A percentile compares a stretch with the other conserved stretches of the same genome.
phyloP scores from a whole-genome alignment of 495 filamentous ascomycete species.

The Opeltia flavorubescens region DNA sequence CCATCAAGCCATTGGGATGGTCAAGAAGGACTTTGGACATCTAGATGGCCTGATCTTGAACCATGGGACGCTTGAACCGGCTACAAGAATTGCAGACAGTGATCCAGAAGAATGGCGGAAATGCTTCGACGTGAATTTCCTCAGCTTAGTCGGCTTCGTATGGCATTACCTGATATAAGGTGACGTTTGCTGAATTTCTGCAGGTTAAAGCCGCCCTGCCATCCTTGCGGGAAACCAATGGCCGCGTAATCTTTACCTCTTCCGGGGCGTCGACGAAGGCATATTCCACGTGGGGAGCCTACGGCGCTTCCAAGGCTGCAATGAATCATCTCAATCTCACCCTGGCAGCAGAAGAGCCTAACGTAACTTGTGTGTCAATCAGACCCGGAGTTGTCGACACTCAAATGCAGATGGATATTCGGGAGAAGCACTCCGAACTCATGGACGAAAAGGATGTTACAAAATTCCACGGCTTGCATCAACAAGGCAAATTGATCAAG shows the following conservation, averaged over 20 bases:
- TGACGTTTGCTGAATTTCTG: slow-evolving; percentile 7
- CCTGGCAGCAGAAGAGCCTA: slow-evolving; percentile 64
- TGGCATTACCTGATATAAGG: slow-evolving; percentile 15
- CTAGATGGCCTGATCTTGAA: slow-evolving; percentile 80
- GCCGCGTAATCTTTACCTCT: slow-evolving; percentile 58
- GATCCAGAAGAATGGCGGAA: slow-evolving; percentile 56
- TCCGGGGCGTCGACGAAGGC: slow-evolving; percentile 56
- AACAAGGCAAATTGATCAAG: slow-evolving; percentile 52
- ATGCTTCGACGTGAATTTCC: slow-evolving; percentile 72
- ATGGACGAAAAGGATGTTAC: slow-evolving; percentile 53
- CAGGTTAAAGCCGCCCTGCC: slow-evolving; percentile 65
- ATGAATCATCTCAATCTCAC: slow-evolving; percentile 68
- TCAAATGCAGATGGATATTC: slow-evolving; percentile 76
- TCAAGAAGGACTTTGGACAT: slow-evolving; percentile 48
- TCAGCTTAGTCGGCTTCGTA: slow-evolving; percentile 68
- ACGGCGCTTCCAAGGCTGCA: slow-evolving; percentile 79
- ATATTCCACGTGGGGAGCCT: slow-evolving; percentile 65
- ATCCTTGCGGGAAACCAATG: slow-evolving; percentile 51
- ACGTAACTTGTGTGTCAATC: slow-evolving; percentile 55
- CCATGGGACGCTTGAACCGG: slow-evolving; percentile 68
- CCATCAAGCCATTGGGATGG: slow-evolving; percentile 44
- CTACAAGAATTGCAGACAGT: slow-evolving; percentile 53
- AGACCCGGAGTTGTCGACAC: slow-evolving; percentile 83
- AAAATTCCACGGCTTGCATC: slow-evolving; percentile 56
- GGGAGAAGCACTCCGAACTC: slow-evolving; percentile 48